Percentiles rank a stretch among this genome's conserved stretches.
phyloP scores from a whole-genome alignment of 345 rosid genomes.

The Gossypium longicalyx region DNA sequence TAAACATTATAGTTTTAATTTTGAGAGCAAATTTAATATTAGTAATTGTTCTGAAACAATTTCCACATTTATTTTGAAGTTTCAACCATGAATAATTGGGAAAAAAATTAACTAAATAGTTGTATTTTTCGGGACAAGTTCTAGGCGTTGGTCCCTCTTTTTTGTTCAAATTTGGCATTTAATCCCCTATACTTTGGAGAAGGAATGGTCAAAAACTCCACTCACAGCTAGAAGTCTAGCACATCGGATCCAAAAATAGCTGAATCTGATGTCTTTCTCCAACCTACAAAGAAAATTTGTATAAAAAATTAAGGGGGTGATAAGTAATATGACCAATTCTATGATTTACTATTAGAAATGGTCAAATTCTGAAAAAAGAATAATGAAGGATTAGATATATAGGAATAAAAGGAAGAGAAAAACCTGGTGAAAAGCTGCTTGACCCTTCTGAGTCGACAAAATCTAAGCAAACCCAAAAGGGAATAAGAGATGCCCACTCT shows the following conservation, averaged over 20 bases:
- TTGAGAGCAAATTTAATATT: no score
- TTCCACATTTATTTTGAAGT: neutral
- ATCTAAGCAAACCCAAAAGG: constrained; percentile 65
- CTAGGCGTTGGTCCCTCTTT: no score
- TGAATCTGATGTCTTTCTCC: constrained; percentile 88
- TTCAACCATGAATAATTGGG: neutral
- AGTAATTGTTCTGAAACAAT: no score
- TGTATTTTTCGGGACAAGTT: no score
- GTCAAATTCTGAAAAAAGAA: neutral
- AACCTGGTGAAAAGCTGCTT: constrained; percentile 86
- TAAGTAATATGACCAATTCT: no score
- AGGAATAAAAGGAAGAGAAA: no score
- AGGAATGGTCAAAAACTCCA: constrained; percentile 1
- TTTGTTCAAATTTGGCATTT: no score
- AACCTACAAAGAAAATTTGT: constrained; percentile 40
- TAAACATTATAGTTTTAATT: no score
- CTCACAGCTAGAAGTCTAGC: constrained; percentile 63
- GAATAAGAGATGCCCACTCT: constrained; percentile 31
- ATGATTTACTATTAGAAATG: no score
- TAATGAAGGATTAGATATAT: neutral
- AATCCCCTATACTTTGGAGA: no score
- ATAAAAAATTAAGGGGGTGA: neutral
- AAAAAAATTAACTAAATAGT: no score
- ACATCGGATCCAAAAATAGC: constrained; percentile 79
- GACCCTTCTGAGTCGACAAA: constrained; percentile 79